Percentiles rank a stretch among this genome's conserved stretches.
Evolutionary conservation across 495 filamentous ascomycete genomes (phyloP).

Genomic region (Aspergillus ellipticus): DNA sequence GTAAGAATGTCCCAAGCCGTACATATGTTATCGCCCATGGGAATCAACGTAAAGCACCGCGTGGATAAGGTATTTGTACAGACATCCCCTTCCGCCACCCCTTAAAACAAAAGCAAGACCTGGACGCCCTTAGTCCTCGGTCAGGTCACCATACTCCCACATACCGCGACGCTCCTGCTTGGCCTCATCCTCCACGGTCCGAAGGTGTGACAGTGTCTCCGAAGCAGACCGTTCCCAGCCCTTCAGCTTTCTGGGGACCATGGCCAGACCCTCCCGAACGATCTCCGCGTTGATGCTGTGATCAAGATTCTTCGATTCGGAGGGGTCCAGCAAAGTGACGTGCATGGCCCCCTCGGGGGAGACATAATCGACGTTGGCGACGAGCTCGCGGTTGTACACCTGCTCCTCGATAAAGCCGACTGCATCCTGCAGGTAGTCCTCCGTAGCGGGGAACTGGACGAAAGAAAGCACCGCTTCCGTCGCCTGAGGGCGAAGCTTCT

Average conservation of each 20-base stretch:
- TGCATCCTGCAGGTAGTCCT: slow-evolving; percentile 78
- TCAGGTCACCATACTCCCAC: slow-evolving; percentile 98
- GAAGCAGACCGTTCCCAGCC: slow-evolving; percentile 77
- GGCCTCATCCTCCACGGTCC: slow-evolving; percentile 66
- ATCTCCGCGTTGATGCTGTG: slow-evolving; percentile 86
- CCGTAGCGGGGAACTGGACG: slow-evolving; percentile 72
- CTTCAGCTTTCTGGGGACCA: slow-evolving; percentile 86
- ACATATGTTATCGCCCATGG: neutral
- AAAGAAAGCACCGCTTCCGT: slow-evolving; percentile 84
- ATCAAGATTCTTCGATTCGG: slow-evolving; percentile 53
- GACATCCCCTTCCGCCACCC: neutral
- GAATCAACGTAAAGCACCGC: slow-evolving; percentile 5
- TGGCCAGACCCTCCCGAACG: slow-evolving; percentile 75
- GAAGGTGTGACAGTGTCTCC: slow-evolving; percentile 63
- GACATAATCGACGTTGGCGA: slow-evolving; percentile 86
- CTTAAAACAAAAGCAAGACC: slow-evolving; percentile 6
- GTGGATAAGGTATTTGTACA: slow-evolving; percentile 12
- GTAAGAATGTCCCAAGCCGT: neutral
- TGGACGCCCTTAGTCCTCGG: slow-evolving; percentile 63
- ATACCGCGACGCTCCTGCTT: slow-evolving; percentile 76
- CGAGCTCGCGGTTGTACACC: slow-evolving; percentile 65
- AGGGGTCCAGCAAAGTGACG: slow-evolving; percentile 80
- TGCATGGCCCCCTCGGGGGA: slow-evolving; percentile 71
- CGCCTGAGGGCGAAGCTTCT: slow-evolving; percentile 83
- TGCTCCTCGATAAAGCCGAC: slow-evolving; percentile 65